Conservation (phyloP, 805 yeast species). For the Wickerhamomyces pijperi region DNA sequence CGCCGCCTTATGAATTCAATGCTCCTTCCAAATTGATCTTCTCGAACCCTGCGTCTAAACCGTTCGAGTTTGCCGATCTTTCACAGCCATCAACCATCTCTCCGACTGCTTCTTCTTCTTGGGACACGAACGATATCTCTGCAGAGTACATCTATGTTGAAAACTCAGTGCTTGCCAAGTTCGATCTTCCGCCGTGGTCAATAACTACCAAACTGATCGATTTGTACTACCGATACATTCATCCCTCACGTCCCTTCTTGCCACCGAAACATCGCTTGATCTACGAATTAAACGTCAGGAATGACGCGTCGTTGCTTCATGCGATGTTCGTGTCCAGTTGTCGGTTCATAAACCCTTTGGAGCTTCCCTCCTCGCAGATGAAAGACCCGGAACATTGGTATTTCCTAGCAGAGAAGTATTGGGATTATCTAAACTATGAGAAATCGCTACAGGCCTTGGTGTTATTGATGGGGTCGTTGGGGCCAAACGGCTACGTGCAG, state of each 20-base stretch:
- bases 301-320: conserved; percentile 21
- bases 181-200: conserved; percentile 27
- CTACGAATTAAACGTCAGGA: conserved; percentile 19
- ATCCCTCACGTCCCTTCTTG: conserved; percentile 25
- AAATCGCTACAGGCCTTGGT: conserved; percentile 20
- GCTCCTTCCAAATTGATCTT: background rate
- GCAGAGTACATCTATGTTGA: conserved; percentile 13
- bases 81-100: too few relatives aligned
- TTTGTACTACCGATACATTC: conserved; percentile 29
- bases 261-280: conserved; percentile 25
- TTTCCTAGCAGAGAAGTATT: conserved; percentile 22
- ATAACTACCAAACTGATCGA: conserved; percentile 24
- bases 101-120: too few relatives aligned
- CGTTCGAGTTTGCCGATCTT: background rate
- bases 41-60: background rate
- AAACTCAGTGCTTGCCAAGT: conserved; percentile 19
- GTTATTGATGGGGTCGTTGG: conserved; percentile 19
- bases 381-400: conserved; percentile 28
- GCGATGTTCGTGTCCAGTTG: conserved; percentile 26
- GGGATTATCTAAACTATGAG: conserved; percentile 20
- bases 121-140: conserved; percentile 4
- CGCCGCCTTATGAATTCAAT: background rate
- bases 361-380: conserved; percentile 15
- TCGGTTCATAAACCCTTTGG: conserved; percentile 21
- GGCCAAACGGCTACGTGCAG: conserved; percentile 19